Evolutionary conservation across 2,329 filamentous ascomycete species (phyloP).

Genomic region (Monosporascus sp.): DNA sequence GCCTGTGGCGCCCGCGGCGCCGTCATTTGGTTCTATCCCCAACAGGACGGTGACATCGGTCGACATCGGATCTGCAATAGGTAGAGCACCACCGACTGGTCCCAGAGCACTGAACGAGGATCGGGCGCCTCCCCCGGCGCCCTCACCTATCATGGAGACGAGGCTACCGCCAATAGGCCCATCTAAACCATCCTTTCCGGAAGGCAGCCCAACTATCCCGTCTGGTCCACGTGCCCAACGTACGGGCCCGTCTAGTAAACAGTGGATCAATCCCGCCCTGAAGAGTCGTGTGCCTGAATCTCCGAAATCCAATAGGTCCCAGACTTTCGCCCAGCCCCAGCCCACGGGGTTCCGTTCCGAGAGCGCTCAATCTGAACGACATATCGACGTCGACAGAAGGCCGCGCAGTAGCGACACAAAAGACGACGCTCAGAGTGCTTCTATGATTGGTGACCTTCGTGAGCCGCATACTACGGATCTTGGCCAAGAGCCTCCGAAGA

Average conservation of each 20-base stretch:
- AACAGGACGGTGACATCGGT: slow-evolving; percentile 36
- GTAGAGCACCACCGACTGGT: slow-evolving; percentile 50
- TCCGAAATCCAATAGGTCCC: slow-evolving; percentile 46
- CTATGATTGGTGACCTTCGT: slow-evolving; percentile 12
- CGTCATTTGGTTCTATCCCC: slow-evolving; percentile 52
- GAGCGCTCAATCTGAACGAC: slow-evolving; percentile 33
- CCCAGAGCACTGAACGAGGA: slow-evolving; percentile 48
- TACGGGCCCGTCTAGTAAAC: slow-evolving; percentile 49
- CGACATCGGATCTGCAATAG: slow-evolving; percentile 32
- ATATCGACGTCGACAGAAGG: slow-evolving; percentile 38
- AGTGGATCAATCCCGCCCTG: slow-evolving; percentile 54
- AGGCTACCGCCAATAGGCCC: slow-evolving; percentile 36
- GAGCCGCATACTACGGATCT: slow-evolving; percentile 15
- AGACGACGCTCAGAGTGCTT: slow-evolving; percentile 29
- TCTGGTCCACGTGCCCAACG: slow-evolving; percentile 50
- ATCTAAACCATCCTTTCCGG: slow-evolving; percentile 35
- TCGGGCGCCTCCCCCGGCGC: slow-evolving; percentile 40
- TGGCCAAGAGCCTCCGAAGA: slow-evolving; percentile 9
- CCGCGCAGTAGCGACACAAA: slow-evolving; percentile 52
- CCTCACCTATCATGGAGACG: slow-evolving; percentile 32
- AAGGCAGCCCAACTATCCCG: slow-evolving; percentile 46
- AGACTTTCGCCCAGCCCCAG: slow-evolving; percentile 41
- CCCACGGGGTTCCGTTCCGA: slow-evolving; percentile 30
- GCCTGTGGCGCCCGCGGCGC: slow-evolving; percentile 52
- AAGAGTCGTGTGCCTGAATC: slow-evolving; percentile 47